Evolutionary conservation across 1,284 basidiomycete genomes (phyloP), one percentile per base, ranked within the genome.

Genomic region (Ustilago tritici): DNA sequence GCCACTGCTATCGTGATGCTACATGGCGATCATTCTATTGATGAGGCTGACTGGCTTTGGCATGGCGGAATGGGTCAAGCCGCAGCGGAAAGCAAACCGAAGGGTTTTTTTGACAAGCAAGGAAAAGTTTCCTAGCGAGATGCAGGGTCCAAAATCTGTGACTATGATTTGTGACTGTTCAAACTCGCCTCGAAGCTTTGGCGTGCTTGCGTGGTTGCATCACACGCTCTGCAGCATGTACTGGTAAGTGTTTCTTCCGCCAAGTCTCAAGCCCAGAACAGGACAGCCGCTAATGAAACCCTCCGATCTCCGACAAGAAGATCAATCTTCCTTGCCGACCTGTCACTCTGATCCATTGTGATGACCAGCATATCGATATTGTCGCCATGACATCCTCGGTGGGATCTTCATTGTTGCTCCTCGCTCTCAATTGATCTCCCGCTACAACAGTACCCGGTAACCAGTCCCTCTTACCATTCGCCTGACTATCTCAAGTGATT

Each of bases 61-160:
- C 38, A 3, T 28, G 34, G 47, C 31, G 17, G 31, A 60, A 60
- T 11, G 34, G 9, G 40, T 17, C 43, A 35, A 28, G 34, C 31
- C 43, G 32, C n/a, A 43, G 14, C 23, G 23, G 49, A 40, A 47
- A 14, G 32, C 40, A 35, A n/a, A 57, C 34, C 32, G 28, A 50
- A 47, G 32, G 53, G 47, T n/a, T 23, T 19, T 3, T 28, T 28
- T 28, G 23, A 28, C 23, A 15, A 64, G 11, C 19, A 36, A 43
- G 34, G 28, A 56, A 61, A 56, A 57, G 36, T 47, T 47, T 53
- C 59, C 59, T 67, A 61, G 54, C 65, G 65, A 67, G 60, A 40
- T 47, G 60, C 52, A 61, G 60, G 60, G 60, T 61, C 60, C 60
- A 34, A 28, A 2, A 47, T 57, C 34, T 35, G 4, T 55, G 53